A percentile compares a stretch with the other conserved stretches of the same genome.
phyloP scores from a whole-genome alignment of 306 rosid species.

The Corylus avellana region DNA sequence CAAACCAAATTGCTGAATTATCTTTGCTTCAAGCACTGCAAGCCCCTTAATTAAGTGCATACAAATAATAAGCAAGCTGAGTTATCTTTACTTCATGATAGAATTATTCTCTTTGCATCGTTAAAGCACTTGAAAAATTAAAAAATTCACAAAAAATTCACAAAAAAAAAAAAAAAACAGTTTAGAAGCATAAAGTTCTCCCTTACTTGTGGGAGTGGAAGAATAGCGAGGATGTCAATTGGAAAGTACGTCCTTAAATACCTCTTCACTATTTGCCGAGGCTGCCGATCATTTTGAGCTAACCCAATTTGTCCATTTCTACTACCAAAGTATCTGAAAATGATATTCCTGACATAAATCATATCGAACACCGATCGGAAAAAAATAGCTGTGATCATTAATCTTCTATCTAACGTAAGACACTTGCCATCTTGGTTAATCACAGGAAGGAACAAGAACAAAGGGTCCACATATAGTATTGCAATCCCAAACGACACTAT shows the following conservation, averaged over 20 bases:
- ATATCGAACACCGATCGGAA: constrained; percentile 77
- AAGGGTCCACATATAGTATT: constrained; percentile 71
- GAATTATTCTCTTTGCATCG: no score
- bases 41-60: no score
- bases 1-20: no score
- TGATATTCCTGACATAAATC: constrained; percentile 69
- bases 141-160: no score
- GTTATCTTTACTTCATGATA: no score
- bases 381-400: constrained; percentile 62
- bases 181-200: not conserved
- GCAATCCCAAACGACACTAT: constrained; percentile 75
- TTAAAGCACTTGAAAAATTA: no score
- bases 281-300: no score
- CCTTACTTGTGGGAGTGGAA: constrained; percentile 88
- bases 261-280: constrained; percentile 77
- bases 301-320: constrained; percentile 40
- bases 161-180: not conserved
- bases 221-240: constrained; percentile 86
- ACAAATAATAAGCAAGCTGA: no score
- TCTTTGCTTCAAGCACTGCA: no score
- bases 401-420: constrained; percentile 58
- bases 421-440: constrained; percentile 62
- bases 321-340: constrained; percentile 74
- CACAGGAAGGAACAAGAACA: constrained; percentile 85
- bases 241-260: constrained; percentile 67